Conservation (phyloP, 352 stramenopile genomes). For the Thraustochytrium striatum region DNA sequence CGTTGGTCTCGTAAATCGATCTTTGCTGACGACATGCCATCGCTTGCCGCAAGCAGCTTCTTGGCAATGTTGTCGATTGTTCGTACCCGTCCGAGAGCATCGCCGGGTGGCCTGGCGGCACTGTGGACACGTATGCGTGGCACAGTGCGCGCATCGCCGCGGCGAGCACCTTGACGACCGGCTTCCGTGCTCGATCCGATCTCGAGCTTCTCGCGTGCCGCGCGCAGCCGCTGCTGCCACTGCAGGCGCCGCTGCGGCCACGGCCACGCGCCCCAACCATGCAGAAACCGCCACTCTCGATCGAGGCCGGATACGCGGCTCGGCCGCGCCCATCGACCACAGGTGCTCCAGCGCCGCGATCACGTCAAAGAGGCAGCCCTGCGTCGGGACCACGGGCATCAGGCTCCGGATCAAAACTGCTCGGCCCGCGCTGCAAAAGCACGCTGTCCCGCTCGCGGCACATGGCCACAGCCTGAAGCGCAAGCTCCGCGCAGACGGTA, state of each 20-base stretch:
- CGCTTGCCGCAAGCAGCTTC: not conserved
- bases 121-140: constrained; percentile 32
- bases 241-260: constrained; percentile 1
- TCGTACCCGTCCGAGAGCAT: not conserved
- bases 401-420: not conserved
- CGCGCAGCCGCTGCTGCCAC: constrained; percentile 7
- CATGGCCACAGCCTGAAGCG: constrained; percentile 7
- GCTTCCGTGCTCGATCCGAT: not conserved
- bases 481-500: not conserved
- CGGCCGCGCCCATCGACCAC: constrained; percentile 38
- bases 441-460: constrained; percentile 5
- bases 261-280: constrained; percentile 17
- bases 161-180: not conserved
- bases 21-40: not conserved
- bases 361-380: not conserved
- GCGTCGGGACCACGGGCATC: not conserved
- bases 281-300: constrained; percentile 33
- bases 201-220: not conserved
- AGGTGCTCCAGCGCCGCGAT: constrained; percentile 26
- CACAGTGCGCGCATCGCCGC: constrained; percentile 16
- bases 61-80: not conserved
- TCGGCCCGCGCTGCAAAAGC: not conserved
- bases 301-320: constrained; percentile 29
- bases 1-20: not conserved
- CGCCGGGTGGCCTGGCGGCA: not conserved